Evolutionary conservation across 768 basidiomycete genomes (phyloP), one percentile per base, ranked within the genome.

Genomic region (Auricularia cornea): DNA sequence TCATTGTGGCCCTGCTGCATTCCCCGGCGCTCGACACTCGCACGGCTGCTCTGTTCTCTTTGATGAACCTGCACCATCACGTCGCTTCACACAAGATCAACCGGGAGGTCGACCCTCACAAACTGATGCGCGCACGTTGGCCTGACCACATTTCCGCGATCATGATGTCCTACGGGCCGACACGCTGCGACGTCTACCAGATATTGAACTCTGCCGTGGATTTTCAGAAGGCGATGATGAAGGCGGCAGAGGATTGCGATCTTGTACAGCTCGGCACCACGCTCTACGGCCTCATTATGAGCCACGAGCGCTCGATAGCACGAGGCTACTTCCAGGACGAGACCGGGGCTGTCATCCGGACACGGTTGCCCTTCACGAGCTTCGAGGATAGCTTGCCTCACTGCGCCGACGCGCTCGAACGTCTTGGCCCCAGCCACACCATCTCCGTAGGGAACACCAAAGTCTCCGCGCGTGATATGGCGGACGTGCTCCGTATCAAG

Each of bases 401-500:
- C 23, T 85, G 85, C 68, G 85, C 86, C 10, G 76, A 75, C 30
- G 85, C 81, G 30, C 80, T 88, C 23, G 28, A 31, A 28, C 18
- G 16, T 8, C 54, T 57, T 10, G 54, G 54, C 54, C 8, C 26
- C 18, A 16, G 11, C 6, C 10, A 26, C 26, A 57, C 23, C 18
- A 14, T 57, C 11, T 8, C 54, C 8, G 54, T 41, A 80, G 84
- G 10, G 73, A 69, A 38, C 75, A 72, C 61, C 77, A 76, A n/a
- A 72, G 70, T 14, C 69, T 77, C 0, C 67, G 67, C 4, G 82
- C 70, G 64, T 26, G 84, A 87, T 69, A 66, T 77, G 16, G 87
- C 86, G 0, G 85, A 88, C 68, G 83, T 88, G 65, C 70, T 89
- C 32, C 85, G 88, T 33, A 81, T 86, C 74, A 87, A 88, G 69